Evolutionary conservation across 148 eudicot species (phyloP), one percentile per base, ranked within the genome.

Genomic region (Rhododendron molle): DNA sequence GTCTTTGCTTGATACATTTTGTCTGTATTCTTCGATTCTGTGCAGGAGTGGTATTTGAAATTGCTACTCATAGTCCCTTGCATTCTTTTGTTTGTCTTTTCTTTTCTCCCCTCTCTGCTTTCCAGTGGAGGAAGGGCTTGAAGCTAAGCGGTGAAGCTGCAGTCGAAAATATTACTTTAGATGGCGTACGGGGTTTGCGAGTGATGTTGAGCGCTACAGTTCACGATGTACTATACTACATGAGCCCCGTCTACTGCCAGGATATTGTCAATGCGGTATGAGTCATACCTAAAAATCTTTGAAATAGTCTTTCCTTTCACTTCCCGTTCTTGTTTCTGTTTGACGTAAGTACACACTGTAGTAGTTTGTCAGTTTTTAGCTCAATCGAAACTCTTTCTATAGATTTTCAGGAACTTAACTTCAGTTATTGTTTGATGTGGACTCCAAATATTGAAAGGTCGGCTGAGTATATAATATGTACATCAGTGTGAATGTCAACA

Each of bases 241-340:
- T 97, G 99, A 97, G 99, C 91, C 99, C 99, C 58, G 95, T 97
- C 86, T 94, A 97, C 88, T 97, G 99, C 93, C 99, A 97, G 92
- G 95, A 91, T 88, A 97, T 97, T 80, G 92, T 94, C 80, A 90
- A 97, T 92, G 94, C 99, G 92, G 99, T 97, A 94, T 34, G 54
- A 58, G 54, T 14, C 38, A 85, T 79, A 46, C 83, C 81, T 85
- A 3, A 28, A 44, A 65, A 50, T 26, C 76, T 80, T 81, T 74
- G 54, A 73, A n/a, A 71, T 87, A 49, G 16, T 56, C 38, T 13
- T n/a, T 74, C 58, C 20, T 74, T 81, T 86, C 80, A 30, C 78
- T 34, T 50, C 52, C 54, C 9, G 74, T 36, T 78, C 78, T 32
- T 34, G 18, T 71, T 54, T 67, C 12, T 72, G 71, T 30, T 73